These are phyloP conservation scores for Cucurbita maxima DNA, from an alignment of 306 rosid genomes.

Conservation along the genomic window DNA sequence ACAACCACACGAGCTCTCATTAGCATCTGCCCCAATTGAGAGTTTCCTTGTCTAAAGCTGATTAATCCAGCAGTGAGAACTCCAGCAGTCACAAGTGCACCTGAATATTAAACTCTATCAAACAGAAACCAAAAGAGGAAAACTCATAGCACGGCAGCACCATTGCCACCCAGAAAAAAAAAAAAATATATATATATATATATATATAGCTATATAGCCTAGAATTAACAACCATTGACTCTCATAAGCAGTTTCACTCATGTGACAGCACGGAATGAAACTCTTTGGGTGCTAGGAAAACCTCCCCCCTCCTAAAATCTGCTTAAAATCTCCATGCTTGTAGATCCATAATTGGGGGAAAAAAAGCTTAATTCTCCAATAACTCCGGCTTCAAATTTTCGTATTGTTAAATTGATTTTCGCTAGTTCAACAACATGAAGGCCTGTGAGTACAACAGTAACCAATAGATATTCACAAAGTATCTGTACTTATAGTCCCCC, in stretches of 20 bases:
- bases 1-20: constrained; percentile 92
- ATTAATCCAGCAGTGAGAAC: constrained; percentile 78
- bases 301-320: background rate
- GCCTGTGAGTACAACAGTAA: background rate
- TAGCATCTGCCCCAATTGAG: constrained; percentile 69
- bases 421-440: background rate
- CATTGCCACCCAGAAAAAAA: background rate
- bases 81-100: constrained; percentile 73
- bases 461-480: background rate
- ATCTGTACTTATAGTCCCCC: background rate
- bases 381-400: background rate
- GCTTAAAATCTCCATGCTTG: background rate
- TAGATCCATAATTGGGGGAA: background rate
- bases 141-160: background rate
- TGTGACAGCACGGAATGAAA: background rate
- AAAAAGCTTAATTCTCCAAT: background rate
- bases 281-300: background rate
- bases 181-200: too few species aligned
- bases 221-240: background rate
- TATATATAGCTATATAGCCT: background rate
- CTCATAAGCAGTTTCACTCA: background rate
- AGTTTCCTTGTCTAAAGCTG: constrained; percentile 75
- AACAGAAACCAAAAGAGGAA: background rate
- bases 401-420: background rate
- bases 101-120: constrained; percentile 22